Evolutionary conservation across 345 rosid species (phyloP).

Genomic region (Hibiscus trionum): DNA sequence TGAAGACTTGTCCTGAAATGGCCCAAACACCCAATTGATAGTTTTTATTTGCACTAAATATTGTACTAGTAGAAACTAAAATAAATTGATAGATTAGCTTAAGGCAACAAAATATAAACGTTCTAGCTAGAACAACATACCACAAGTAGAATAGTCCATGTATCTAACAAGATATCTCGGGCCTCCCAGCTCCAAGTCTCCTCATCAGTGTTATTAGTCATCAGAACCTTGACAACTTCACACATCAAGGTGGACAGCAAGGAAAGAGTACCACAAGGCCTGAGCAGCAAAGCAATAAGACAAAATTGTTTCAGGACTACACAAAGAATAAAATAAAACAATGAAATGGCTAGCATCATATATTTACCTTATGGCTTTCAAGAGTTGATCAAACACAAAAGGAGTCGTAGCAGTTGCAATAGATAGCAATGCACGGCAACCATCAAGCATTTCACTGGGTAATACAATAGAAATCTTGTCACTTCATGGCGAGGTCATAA

Average conservation of each 20-base stretch:
- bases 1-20: not conserved
- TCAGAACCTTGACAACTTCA: constrained; percentile 75
- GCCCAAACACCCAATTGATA: not conserved
- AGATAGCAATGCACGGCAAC: constrained; percentile 87
- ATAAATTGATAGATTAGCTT: constrained; percentile 9
- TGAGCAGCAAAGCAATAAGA: constrained; percentile 31
- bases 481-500: constrained; percentile 15
- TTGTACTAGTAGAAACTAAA: not conserved
- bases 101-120: constrained; percentile 1
- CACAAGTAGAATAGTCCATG: constrained; percentile 80
- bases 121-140: constrained; percentile 33
- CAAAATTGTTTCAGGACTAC: constrained; percentile 1
- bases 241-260: constrained; percentile 80
- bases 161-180: constrained; percentile 90
- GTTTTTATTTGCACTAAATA: not conserved
- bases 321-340: constrained; percentile 2
- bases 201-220: constrained; percentile 51
- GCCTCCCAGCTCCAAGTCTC: constrained; percentile 98
- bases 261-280: constrained; percentile 83
- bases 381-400: constrained; percentile 62
- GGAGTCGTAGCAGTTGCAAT: constrained; percentile 73
- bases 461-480: constrained; percentile 16
- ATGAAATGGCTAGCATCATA: not conserved
- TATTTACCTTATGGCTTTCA: constrained; percentile 72
- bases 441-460: constrained; percentile 93